Evolutionary conservation across 2,329 filamentous ascomycete species (phyloP), one percentile per base, ranked within the genome.

Genomic region (Cercospora citrullina): DNA sequence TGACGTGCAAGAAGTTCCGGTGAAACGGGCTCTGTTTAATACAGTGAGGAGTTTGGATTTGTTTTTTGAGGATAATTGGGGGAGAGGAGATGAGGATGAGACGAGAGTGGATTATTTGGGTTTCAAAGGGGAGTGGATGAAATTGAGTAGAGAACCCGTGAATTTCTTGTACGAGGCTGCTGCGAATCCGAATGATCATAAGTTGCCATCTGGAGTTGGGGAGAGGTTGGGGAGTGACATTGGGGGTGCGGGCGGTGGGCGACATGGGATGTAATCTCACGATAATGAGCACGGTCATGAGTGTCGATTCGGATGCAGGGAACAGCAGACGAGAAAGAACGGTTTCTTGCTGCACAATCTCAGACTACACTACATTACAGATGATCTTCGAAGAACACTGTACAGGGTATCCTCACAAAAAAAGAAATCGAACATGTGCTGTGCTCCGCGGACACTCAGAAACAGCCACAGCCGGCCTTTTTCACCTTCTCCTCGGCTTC

Each of bases 51-150:
- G 86, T 21, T 83, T 99, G 69, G 88, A 90, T 14, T 84, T 99
- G 60, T 98, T 98, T 83, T 91, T 98, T 74, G 90, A 92, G 75
- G 92, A 97, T 78, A 99, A 98, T 77, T 97, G 94, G 73, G 86
- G 88, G 59, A 76, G 77, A 10, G 92, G 89, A 0, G 91, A 93
- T 14, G 92, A 94, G 77, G 92, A 96, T 65, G 88, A 90, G 65
- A 94, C 92, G 55, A 86, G 89, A 60, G 79, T 98, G 1, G 89
- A 85, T 69, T 99, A 97, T 81, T 71, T 98, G 66, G 95, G 92
- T 0, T 98, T 99, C 83, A 94, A 92, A 81, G 95, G 95, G 26
- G 92, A 97, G 80, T 98, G 93, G 85, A 95, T 95, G 87, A 89
- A 89, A 78, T 80, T 96, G 76, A 95, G 90, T 58, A 86, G 90